A percentile compares a stretch with the other conserved stretches of the same genome.
Evolutionary conservation across 176 grass and related monocot genomes (phyloP).

Genomic region (Aegilops speltoides): DNA sequence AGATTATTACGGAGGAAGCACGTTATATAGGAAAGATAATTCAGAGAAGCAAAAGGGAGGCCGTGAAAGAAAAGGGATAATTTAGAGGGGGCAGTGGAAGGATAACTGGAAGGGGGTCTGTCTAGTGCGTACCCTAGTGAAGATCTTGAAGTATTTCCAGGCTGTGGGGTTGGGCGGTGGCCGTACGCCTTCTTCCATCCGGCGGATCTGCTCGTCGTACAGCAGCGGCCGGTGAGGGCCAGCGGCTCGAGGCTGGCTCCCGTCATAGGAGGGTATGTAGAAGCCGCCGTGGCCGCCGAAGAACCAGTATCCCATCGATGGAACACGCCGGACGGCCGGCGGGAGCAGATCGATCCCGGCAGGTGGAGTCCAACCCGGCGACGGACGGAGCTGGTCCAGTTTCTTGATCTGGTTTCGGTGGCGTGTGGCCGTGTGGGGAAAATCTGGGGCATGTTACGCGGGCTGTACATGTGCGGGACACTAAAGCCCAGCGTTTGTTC

Average conservation of each 20-base stretch:
- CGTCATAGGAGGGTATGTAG: background rate
- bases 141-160: background rate
- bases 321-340: background rate
- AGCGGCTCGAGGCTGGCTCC: background rate
- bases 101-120: no score
- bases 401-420: background rate
- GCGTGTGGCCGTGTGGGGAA: no score
- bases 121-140: background rate
- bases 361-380: background rate
- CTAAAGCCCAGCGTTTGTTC: no score
- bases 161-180: background rate
- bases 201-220: background rate
- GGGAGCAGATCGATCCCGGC: background rate
- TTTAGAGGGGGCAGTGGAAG: background rate
- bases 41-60: background rate
- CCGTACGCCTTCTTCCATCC: background rate
- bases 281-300: background rate
- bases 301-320: background rate
- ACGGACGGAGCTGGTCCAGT: background rate
- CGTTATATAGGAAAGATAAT: background rate
- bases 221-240: background rate
- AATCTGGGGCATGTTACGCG: no score
- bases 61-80: no score
- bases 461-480: no score
- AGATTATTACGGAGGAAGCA: no score